Percentiles rank a stretch among this genome's conserved stretches.
These are phyloP conservation scores for Fusarium bulbicola DNA, from an alignment of 2,329 filamentous ascomycete species.

Conservation along the genomic window DNA sequence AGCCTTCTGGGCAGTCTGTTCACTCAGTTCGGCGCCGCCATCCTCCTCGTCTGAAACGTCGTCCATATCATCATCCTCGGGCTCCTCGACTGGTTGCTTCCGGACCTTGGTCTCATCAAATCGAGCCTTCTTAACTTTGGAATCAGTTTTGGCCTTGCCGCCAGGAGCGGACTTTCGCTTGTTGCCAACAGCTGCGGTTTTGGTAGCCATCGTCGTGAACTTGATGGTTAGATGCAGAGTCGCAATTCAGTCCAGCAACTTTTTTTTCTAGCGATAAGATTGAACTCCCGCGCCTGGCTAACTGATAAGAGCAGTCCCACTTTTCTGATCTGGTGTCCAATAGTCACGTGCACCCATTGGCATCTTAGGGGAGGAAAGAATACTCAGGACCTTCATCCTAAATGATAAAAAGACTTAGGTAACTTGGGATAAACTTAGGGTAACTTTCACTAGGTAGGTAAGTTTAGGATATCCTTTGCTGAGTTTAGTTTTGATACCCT, in stretches of 20 bases:
- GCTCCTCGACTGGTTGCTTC: constrained; percentile 52
- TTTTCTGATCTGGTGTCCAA: neutral
- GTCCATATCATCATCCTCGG: constrained; percentile 55
- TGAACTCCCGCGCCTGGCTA: constrained; percentile 12
- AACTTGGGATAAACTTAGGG: too few relatives aligned
- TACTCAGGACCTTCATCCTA: too few relatives aligned
- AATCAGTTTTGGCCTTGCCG: constrained; percentile 55
- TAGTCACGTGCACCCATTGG: constrained; percentile 13
- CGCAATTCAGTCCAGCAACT: constrained; percentile 34
- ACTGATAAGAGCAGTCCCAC: constrained; percentile 25
- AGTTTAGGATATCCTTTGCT: too few relatives aligned
- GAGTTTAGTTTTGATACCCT: too few relatives aligned
- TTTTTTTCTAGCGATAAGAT: constrained; percentile 42
- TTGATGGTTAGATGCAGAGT: constrained; percentile 30
- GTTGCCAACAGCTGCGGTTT: constrained; percentile 55
- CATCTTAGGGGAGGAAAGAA: neutral
- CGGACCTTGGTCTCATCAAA: constrained; percentile 48
- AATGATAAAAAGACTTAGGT: too few relatives aligned
- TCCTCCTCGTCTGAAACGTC: constrained; percentile 64
- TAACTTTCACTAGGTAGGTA: too few relatives aligned
- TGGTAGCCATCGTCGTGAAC: constrained; percentile 57
- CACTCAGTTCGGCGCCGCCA: constrained; percentile 60
- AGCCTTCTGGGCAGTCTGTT: constrained; percentile 51
- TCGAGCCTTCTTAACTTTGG: constrained; percentile 62
- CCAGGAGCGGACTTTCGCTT: constrained; percentile 66